Evolutionary conservation across 768 basidiomycete species (phyloP), one percentile per base, ranked within the genome.

Genomic region (Xerocomus spinulosus): DNA sequence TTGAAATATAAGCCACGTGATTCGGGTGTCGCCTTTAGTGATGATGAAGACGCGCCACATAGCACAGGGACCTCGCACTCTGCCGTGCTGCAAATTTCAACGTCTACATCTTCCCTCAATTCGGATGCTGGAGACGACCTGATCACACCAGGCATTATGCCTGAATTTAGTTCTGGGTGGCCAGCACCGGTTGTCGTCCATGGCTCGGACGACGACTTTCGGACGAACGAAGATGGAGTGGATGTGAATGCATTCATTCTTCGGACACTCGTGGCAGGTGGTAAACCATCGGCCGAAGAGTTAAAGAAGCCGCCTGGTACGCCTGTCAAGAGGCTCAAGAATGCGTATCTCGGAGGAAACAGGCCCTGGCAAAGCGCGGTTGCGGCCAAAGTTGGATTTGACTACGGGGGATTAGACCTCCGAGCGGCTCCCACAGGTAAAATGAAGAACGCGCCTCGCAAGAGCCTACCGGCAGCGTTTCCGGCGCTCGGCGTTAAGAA

Each of bases 291-390:
- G 25, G 55, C 64, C 41, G 64, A 66, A 29, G 64, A 68, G 48
- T 60, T 62, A 15, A 89, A 87, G 73, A 82, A 74, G 47, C 78
- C 80, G 6, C 88, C 88, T 1, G 87, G 85, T 0, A 91, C 88
- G 13, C 88, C 88, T 1, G 85, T 88, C n/a, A 91, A 91, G 74
- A 81, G 75, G 59, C 64, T 73, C 48, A 83, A 83, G 67, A 81
- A 79, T 18, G 74, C 76, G 33, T 73, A 78, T 58, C 68, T 83
- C 29, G 70, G 73, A 24, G 73, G 73, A 50, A 77, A 80, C 42
- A 73, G 87, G 9, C 85, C 83, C 4, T 90, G 87, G 87, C 87
- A 88, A 63, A 89, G 87, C 59, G 87, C 87, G 4, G 77, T 89
- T 17, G 77, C 87, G 13, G 66, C 75, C 54, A 87, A 85, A 63